These are phyloP conservation scores for Tetrapisispora arboricola DNA, from an alignment of 805 yeast species.

Conservation along the genomic window DNA sequence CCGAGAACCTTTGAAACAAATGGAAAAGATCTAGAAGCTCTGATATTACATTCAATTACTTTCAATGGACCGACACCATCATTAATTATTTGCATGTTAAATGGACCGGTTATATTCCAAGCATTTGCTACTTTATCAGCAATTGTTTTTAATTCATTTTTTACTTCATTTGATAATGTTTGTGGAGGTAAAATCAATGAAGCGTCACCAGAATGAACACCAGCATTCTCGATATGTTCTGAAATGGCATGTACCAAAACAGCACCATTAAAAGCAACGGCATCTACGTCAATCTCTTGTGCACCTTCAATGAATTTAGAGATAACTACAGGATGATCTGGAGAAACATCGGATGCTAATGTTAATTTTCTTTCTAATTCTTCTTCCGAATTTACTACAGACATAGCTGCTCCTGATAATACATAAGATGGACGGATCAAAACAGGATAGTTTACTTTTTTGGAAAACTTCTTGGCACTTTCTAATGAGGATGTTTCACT, in stretches of 20 bases:
- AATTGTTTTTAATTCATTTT: slow-evolving; percentile 70
- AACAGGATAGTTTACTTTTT: slow-evolving; percentile 85
- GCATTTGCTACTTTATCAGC: slow-evolving; percentile 92
- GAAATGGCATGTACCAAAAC: slow-evolving; percentile 91
- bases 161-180: slow-evolving; percentile 50
- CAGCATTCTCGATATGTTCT: slow-evolving; percentile 97
- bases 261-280: slow-evolving; percentile 82
- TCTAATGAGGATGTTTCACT: slow-evolving; percentile 80
- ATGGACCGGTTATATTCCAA: slow-evolving; percentile 95
- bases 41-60: slow-evolving; percentile 96
- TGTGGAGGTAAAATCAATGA: slow-evolving; percentile 92
- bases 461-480: slow-evolving; percentile 80
- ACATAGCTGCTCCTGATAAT: slow-evolving; percentile 97
- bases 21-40: slow-evolving; percentile 99
- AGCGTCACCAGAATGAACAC: slow-evolving; percentile 98
- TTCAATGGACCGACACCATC: slow-evolving; percentile 64
- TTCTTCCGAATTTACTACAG: slow-evolving; percentile 67
- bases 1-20: slow-evolving; percentile 97
- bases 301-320: slow-evolving; percentile 95
- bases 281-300: slow-evolving; percentile 94
- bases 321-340: slow-evolving; percentile 95
- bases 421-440: slow-evolving; percentile 96
- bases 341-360: slow-evolving; percentile 84
- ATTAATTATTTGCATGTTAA: slow-evolving; percentile 94
- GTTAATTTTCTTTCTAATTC: slow-evolving; percentile 77